Percentiles rank a stretch among this genome's conserved stretches.
Conservation (phyloP, 805 yeast species). For the Starmerella tilneyi region DNA sequence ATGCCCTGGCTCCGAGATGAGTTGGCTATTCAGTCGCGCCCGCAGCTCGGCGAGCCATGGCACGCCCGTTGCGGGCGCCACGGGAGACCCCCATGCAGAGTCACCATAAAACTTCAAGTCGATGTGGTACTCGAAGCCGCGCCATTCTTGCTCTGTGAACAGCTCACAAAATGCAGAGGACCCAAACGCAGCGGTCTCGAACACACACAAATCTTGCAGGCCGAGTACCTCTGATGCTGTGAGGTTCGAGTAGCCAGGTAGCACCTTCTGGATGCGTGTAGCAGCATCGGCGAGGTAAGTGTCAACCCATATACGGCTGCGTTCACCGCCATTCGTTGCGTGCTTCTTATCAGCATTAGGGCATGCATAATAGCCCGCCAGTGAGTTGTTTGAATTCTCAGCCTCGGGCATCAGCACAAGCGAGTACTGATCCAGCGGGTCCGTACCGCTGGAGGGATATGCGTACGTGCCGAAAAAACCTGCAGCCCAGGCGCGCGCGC, state of each 20-base stretch:
- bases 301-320: conserved; percentile 31
- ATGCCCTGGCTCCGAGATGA: conserved; percentile 39
- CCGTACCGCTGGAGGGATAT: conserved; percentile 28
- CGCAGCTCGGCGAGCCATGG: conserved; percentile 40
- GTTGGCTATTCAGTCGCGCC: conserved; percentile 40
- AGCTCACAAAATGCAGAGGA: conserved; percentile 55
- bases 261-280: conserved; percentile 44
- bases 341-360: conserved; percentile 29
- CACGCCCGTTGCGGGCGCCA: conserved; percentile 50
- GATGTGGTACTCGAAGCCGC: conserved; percentile 48
- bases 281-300: conserved; percentile 45
- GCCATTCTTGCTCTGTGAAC: conserved; percentile 58
- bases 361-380: conserved; percentile 34
- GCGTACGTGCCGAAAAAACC: conserved; percentile 36
- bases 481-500: conserved; percentile 38
- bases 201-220: conserved; percentile 59
- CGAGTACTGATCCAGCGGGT: conserved; percentile 29
- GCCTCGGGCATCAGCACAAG: conserved; percentile 31
- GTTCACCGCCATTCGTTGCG: conserved; percentile 26
- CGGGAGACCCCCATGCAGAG: conserved; percentile 47
- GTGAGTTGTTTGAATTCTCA: conserved; percentile 31
- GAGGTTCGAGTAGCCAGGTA: conserved; percentile 44
- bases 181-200: conserved; percentile 62
- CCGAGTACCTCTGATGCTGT: conserved; percentile 43
- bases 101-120: conserved; percentile 53